Base-by-base conservation (phyloP, 2,329 filamentous ascomycete genomes). In the Plectosphaerella plurivora region DNA sequence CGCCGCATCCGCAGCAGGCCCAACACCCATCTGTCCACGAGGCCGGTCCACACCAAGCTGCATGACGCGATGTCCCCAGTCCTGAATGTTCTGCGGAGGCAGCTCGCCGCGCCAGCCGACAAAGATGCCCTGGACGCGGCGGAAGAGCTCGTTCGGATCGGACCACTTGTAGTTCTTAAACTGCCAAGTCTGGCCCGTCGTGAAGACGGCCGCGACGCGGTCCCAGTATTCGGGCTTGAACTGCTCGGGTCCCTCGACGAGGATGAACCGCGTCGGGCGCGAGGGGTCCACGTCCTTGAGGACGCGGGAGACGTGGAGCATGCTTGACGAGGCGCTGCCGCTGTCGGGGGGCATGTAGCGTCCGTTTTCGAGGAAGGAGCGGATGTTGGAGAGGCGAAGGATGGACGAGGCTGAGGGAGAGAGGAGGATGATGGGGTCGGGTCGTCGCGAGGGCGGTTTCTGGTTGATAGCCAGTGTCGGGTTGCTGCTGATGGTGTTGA, bases 171-270 rank as follows among this genome's bases (percentile, higher is more conserved):
- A 99, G 60, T 85, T 89, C 73, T 97, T 96, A 75, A 99, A 99
- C 72, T 99, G 94, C 94, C 94, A 99, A 10, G 88, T 86, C 73
- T 99, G 94, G 35, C 94, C 94, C 0, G 94, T 99, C 0, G 94
- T 99, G 73, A 99, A 97, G 53, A 99, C 92, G 12, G 89, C 94
- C 2, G 97, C 94, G 7, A 99, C 88, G 49, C 92, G 86, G 63
- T 87, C 87, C 94, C 94, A 99, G 76, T 97, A 97, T 66, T 97
- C 92, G 0, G 94, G 94, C 69, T 96, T 96, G 81, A 99, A 99
- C 68, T 94, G 88, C 65, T 95, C 87, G 0, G 92, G 89, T 16
- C 87, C 88, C 68, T 99, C 94, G 51, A 97, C 93, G 39, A 99
- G 84, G 65, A 97, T 95, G 76, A 99, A 99, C 46, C 92, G 89